Evolutionary conservation across 441 rosid genomes (phyloP).

Genomic region (Populus tomentosa): DNA sequence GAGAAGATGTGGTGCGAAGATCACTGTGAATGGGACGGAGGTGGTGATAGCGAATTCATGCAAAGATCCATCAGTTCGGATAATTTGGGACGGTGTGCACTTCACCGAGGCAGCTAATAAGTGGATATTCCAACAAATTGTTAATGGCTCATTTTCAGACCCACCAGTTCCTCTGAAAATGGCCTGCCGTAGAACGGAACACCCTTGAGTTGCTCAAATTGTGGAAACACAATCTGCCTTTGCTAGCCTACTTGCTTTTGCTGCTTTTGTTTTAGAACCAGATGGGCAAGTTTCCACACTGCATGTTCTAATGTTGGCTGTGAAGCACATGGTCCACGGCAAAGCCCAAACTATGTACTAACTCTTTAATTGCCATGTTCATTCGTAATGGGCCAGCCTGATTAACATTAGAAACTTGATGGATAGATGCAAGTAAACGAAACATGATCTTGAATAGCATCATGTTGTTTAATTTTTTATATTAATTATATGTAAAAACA

Average conservation of each 20-base stretch:
- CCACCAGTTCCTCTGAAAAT: slow-evolving; percentile 28
- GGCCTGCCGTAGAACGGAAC: slow-evolving; percentile 21
- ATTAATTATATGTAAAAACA: too few relatives aligned
- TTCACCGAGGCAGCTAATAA: slow-evolving; percentile 66
- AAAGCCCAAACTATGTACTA: too few relatives aligned
- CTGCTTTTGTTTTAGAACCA: neutral
- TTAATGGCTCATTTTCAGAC: slow-evolving; percentile 36
- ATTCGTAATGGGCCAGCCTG: neutral
- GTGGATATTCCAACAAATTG: slow-evolving; percentile 43
- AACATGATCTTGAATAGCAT: too few relatives aligned
- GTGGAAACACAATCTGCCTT: neutral
- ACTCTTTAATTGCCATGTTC: too few relatives aligned
- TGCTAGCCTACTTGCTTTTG: neutral
- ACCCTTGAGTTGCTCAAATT: neutral
- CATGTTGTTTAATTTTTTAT: too few relatives aligned
- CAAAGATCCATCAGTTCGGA: slow-evolving; percentile 38
- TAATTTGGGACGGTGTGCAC: slow-evolving; percentile 78
- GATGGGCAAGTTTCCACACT: too few relatives aligned
- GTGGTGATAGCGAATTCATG: slow-evolving; percentile 46
- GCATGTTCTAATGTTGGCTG: too few relatives aligned
- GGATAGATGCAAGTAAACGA: too few relatives aligned
- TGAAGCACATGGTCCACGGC: too few relatives aligned
- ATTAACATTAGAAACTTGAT: too few relatives aligned
- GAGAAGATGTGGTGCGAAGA: slow-evolving; percentile 49
- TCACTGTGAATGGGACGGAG: slow-evolving; percentile 36